A percentile compares a stretch with the other conserved stretches of the same genome.
phyloP scores from a whole-genome alignment of 1,284 basidiomycete genomes.

The Trametes sp. region DNA sequence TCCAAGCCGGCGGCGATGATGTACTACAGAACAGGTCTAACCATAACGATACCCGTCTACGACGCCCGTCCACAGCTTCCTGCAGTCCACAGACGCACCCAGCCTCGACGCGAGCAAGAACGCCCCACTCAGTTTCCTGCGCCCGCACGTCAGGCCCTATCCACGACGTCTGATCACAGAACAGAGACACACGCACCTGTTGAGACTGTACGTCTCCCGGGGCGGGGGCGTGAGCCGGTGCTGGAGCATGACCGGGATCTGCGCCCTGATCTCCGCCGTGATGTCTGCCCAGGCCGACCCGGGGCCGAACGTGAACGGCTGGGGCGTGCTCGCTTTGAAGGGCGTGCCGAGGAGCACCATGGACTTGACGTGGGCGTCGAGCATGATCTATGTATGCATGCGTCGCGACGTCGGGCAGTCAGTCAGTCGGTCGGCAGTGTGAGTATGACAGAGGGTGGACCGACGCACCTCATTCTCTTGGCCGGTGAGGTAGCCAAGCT shows the following conservation, averaged over 20 bases:
- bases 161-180: not conserved
- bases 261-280: constrained; percentile 76
- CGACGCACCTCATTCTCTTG: constrained; percentile 78
- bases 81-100: constrained; percentile 79
- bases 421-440: not conserved
- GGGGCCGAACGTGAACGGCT: constrained; percentile 78
- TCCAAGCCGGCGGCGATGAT: not conserved
- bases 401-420: not conserved
- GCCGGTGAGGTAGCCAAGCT: constrained; percentile 91
- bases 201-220: constrained; percentile 93
- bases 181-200: constrained; percentile 59
- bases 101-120: constrained; percentile 92
- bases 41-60: constrained; percentile 43
- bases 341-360: constrained; percentile 87
- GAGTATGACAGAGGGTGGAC: not conserved
- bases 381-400: constrained; percentile 83
- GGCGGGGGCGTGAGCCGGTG: constrained; percentile 94
- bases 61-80: constrained; percentile 76
- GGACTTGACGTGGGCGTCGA: constrained; percentile 87
- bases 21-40: not conserved
- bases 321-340: constrained; percentile 68
- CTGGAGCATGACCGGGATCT: constrained; percentile 92
- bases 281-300: constrained; percentile 71
- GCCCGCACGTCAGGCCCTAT: not conserved
- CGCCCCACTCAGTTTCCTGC: constrained; percentile 90